These are phyloP conservation scores for Microbotryomycetes sp. DNA, from an alignment of 1,284 basidiomycete genomes.

Conservation along the genomic window DNA sequence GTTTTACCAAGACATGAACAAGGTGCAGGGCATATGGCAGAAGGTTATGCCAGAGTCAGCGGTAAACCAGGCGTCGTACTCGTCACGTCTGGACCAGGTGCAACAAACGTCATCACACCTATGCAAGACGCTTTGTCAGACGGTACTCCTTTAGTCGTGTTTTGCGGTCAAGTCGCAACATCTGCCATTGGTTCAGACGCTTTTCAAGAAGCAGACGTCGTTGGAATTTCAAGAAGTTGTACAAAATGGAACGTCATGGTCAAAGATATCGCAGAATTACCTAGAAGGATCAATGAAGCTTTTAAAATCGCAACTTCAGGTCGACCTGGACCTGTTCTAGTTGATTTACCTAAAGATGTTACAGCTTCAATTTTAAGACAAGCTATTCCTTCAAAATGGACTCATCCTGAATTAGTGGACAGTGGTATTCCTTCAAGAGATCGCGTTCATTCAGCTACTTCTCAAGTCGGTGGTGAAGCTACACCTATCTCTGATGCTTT, in stretches of 20 bases:
- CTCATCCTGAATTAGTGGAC: conserved; percentile 61
- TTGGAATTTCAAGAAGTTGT: conserved; percentile 93
- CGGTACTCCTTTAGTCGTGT: conserved; percentile 90
- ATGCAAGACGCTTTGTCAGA: conserved; percentile 97
- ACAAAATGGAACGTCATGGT: conserved; percentile 99
- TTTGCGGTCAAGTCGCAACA: conserved; percentile 95
- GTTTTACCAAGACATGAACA: conserved; percentile 95
- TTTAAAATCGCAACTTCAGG: conserved; percentile 99
- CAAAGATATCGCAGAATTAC: conserved; percentile 91
- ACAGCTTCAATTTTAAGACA: conserved; percentile 85
- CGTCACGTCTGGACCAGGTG: conserved; percentile 95
- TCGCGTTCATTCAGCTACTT: conserved; percentile 30
- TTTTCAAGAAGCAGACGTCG: conserved; percentile 95
- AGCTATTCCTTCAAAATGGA: conserved; percentile 78
- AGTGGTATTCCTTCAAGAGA: conserved; percentile 23
- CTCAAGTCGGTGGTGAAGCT: conserved; percentile 21
- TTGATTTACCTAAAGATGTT: conserved; percentile 95
- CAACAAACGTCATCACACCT: conserved; percentile 94
- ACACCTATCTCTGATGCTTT: conserved; percentile 26
- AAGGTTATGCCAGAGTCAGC: conserved; percentile 94
- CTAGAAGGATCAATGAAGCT: conserved; percentile 93
- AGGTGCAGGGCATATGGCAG: conserved; percentile 87
- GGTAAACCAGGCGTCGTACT: conserved; percentile 97
- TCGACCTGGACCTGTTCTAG: conserved; percentile 91
- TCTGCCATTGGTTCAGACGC: conserved; percentile 96